Evolutionary conservation across 2,329 filamentous ascomycete genomes (phyloP).

Genomic region (Aureobasidium vineae): DNA sequence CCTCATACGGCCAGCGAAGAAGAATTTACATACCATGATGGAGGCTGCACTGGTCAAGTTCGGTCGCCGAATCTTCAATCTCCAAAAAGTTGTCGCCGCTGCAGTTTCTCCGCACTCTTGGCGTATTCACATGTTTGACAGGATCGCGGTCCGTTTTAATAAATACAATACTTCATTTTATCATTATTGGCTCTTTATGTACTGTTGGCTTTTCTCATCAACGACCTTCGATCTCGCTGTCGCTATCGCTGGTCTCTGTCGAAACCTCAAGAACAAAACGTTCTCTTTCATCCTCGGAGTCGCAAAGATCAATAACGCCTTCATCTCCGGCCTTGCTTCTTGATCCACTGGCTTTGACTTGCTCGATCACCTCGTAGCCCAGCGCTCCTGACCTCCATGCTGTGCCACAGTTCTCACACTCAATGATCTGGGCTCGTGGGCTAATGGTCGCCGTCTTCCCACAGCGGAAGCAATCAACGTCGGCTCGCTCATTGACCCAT

Average conservation of each 20-base stretch:
- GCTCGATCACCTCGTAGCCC: conserved; percentile 39
- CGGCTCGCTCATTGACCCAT: neutral
- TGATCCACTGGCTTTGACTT: neutral
- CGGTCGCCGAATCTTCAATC: conserved; percentile 7
- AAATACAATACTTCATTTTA: no score
- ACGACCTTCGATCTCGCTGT: neutral
- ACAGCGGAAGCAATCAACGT: conserved; percentile 42
- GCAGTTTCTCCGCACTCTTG: conserved; percentile 7
- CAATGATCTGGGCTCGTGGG: conserved; percentile 30
- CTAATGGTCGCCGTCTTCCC: conserved; percentile 32
- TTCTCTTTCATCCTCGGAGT: neutral
- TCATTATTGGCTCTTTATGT: neutral
- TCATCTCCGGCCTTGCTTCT: neutral
- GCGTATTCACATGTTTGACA: conserved; percentile 14
- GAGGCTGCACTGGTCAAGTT: conserved; percentile 9
- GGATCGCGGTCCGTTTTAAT: no score
- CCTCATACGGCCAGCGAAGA: neutral
- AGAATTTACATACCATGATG: conserved; percentile 8
- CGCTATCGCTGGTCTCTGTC: neutral
- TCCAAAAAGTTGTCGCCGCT: conserved; percentile 18
- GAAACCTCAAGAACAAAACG: neutral
- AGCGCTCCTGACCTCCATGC: conserved; percentile 42
- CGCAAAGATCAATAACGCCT: neutral
- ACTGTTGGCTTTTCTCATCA: neutral
- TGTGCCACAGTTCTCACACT: conserved; percentile 38